These are phyloP conservation scores for Aspergillus sp. DNA, from an alignment of 2,329 filamentous ascomycete genomes.

Conservation along the genomic window DNA sequence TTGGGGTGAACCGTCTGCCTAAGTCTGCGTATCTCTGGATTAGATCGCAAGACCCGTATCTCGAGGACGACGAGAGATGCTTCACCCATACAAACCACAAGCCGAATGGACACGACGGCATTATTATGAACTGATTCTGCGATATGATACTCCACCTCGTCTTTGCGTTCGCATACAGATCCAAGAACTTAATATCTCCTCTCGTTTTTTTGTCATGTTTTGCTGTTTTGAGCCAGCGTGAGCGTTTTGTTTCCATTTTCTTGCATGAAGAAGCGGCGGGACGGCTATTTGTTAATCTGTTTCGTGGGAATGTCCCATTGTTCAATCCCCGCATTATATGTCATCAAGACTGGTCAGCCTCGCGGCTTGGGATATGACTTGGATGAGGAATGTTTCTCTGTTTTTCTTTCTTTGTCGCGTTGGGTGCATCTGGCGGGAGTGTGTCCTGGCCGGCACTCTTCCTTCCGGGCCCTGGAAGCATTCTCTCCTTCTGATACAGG, in stretches of 20 bases:
- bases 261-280: conserved; percentile 48
- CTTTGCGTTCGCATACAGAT: conserved; percentile 23
- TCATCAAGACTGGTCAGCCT: conserved; percentile 50
- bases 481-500: conserved; percentile 35
- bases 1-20: conserved; percentile 26
- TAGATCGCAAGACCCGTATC: conserved; percentile 20
- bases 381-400: conserved; percentile 38
- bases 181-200: conserved; percentile 40
- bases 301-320: conserved; percentile 33
- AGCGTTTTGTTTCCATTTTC: conserved; percentile 27
- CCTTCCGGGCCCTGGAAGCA: not conserved
- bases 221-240: conserved; percentile 20
- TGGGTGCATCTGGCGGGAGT: conserved; percentile 5
- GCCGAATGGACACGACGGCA: conserved; percentile 55
- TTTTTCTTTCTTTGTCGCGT: conserved; percentile 29
- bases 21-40: conserved; percentile 23
- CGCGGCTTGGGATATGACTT: conserved; percentile 47
- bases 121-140: conserved; percentile 48
- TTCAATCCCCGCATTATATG: conserved; percentile 42
- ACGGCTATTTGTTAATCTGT: conserved; percentile 43
- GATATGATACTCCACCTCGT: conserved; percentile 41
- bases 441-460: conserved; percentile 12
- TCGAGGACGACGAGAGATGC: conserved; percentile 33
- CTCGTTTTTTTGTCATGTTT: conserved; percentile 16
- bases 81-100: conserved; percentile 35